phyloP scores from a whole-genome alignment of 306 rosid species.

The Fagus sylvatica region DNA sequence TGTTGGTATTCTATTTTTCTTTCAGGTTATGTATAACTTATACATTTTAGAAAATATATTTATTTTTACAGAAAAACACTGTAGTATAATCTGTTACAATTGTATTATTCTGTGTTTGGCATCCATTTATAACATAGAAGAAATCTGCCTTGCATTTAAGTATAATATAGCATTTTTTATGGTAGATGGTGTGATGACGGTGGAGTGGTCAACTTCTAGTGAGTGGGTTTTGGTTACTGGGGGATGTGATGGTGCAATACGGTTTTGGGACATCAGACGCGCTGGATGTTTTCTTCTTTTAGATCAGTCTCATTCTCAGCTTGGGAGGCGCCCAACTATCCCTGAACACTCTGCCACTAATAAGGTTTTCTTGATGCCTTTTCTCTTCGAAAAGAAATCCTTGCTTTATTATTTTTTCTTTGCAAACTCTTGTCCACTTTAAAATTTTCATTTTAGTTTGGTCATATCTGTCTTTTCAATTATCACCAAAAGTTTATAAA shows the following conservation, averaged over 20 bases:
- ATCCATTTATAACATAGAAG: neutral
- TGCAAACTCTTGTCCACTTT: constrained; percentile 1
- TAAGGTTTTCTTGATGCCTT: constrained; percentile 52
- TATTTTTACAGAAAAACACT: neutral
- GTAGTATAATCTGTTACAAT: neutral
- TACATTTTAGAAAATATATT: neutral
- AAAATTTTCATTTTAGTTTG: neutral
- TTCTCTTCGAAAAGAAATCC: constrained; percentile 5
- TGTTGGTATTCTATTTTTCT: neutral
- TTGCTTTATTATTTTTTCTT: neutral
- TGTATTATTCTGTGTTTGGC: neutral
- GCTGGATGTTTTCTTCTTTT: constrained; percentile 84
- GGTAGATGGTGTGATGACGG: constrained; percentile 88
- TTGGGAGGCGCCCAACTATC: constrained; percentile 84
- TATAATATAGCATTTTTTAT: constrained; percentile 27
- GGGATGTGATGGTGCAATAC: constrained; percentile 96
- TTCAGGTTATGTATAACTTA: neutral
- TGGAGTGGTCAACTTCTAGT: constrained; percentile 89
- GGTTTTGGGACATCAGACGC: constrained; percentile 95
- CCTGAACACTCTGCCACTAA: constrained; percentile 42
- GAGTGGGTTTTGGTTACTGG: constrained; percentile 92
- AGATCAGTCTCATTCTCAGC: constrained; percentile 88
- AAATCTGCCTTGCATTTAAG: neutral
- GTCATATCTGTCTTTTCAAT: neutral
- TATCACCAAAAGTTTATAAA: neutral